phyloP scores from a whole-genome alignment of 768 basidiomycete genomes.

The Lyophyllum decastes region DNA sequence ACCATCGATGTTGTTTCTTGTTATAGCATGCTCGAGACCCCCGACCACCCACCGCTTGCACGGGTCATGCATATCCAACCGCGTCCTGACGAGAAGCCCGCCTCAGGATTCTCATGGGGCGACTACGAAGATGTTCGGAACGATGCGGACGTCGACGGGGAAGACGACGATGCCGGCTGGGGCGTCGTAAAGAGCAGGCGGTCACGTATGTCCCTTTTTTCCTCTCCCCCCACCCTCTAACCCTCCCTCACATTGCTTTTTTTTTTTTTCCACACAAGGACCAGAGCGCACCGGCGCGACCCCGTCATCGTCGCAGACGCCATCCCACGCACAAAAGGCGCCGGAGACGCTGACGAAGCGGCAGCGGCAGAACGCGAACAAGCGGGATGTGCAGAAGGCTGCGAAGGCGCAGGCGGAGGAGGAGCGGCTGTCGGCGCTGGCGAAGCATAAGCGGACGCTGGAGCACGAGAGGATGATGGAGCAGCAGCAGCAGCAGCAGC shows the following conservation, averaged over 20 bases:
- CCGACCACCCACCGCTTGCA: slow-evolving; percentile 55
- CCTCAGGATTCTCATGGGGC: slow-evolving; percentile 69
- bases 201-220: slow-evolving; percentile 33
- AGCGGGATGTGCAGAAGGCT: slow-evolving; percentile 57
- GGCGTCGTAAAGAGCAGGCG: slow-evolving; percentile 67
- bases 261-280: slow-evolving; percentile 9
- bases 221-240: not conserved
- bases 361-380: slow-evolving; percentile 68
- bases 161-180: slow-evolving; percentile 79
- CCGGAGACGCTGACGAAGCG: slow-evolving; percentile 60
- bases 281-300: slow-evolving; percentile 11
- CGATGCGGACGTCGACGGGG: slow-evolving; percentile 42
- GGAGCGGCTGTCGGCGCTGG: slow-evolving; percentile 26
- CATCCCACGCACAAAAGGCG: slow-evolving; percentile 19
- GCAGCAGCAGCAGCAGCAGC: slow-evolving; percentile 33
- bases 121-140: slow-evolving; percentile 73
- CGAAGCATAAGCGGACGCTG: slow-evolving; percentile 48
- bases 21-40: slow-evolving; percentile 62
- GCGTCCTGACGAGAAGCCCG: slow-evolving; percentile 55
- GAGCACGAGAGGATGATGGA: slow-evolving; percentile 51
- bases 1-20: too few relatives aligned
- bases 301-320: slow-evolving; percentile 2
- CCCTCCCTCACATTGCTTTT: not conserved
- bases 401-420: slow-evolving; percentile 57
- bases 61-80: slow-evolving; percentile 73